Evolutionary conservation across 768 basidiomycete species (phyloP).

Genomic region (Termitomyces sp.): DNA sequence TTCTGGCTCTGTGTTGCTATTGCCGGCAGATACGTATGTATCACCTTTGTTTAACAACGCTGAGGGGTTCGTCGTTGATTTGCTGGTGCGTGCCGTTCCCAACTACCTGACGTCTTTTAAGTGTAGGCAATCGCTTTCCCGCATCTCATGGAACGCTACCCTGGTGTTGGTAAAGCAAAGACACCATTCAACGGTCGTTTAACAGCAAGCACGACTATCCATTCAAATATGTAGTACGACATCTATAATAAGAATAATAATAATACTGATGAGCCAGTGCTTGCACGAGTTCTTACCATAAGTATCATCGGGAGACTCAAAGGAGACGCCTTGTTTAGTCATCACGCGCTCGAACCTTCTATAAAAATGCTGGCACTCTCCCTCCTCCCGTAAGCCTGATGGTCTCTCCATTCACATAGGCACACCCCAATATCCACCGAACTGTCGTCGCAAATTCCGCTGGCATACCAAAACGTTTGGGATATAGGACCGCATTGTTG

Average conservation of each 20-base stretch:
- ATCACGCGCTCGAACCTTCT: not conserved
- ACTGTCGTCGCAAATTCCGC: constrained; percentile 49
- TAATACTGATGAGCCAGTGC: too few species aligned
- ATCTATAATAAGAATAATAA: too few species aligned
- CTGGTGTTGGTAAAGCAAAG: too few species aligned
- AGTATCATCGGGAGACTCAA: not conserved
- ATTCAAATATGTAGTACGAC: too few species aligned
- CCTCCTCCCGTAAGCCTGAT: constrained; percentile 40
- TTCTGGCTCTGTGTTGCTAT: not conserved
- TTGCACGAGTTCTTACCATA: not conserved
- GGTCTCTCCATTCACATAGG: constrained; percentile 54
- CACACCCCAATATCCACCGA: constrained; percentile 44
- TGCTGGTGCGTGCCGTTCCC: not conserved
- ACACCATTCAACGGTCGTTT: too few species aligned
- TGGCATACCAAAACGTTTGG: constrained; percentile 42
- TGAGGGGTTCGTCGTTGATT: not conserved
- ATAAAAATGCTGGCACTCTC: not conserved
- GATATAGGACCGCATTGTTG: constrained; percentile 37
- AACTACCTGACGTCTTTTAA: not conserved
- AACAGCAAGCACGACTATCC: too few species aligned
- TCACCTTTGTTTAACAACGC: not conserved
- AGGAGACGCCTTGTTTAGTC: too few species aligned
- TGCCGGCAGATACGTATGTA: not conserved
- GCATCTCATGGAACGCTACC: too few species aligned
- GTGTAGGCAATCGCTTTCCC: not conserved